Percentiles rank a stretch among this genome's conserved stretches.
phyloP scores from a whole-genome alignment of 225 moss, liverwort and hornwort species.

The Antitrichia curtipendula region DNA sequence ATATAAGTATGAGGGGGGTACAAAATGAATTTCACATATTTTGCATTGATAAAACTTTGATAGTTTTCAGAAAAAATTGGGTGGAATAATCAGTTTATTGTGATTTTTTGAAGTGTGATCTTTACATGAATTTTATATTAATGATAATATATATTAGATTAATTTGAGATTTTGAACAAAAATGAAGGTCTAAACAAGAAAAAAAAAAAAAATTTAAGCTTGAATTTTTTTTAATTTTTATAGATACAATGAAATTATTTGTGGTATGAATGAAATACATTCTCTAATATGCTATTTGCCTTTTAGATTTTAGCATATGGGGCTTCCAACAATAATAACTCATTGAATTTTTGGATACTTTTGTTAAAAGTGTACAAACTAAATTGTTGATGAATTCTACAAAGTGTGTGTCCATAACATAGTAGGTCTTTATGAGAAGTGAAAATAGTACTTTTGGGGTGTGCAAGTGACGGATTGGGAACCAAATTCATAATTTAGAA shows the following conservation, averaged over 20 bases:
- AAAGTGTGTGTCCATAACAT: rapidly evolving
- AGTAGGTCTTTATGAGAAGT: background rate
- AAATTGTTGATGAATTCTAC: background rate
- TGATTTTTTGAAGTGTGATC: background rate
- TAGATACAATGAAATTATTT: background rate
- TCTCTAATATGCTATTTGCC: background rate
- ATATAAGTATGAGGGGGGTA: too few relatives aligned
- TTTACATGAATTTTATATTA: rapidly evolving
- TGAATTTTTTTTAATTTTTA: rapidly evolving
- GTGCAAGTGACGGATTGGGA: background rate
- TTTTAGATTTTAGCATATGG: rapidly evolving
- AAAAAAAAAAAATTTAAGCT: too few relatives aligned
- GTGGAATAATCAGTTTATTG: background rate
- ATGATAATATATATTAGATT: background rate
- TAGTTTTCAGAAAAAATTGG: rapidly evolving
- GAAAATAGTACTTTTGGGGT: background rate
- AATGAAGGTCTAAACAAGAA: background rate
- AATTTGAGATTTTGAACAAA: background rate
- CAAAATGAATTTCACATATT: too few relatives aligned
- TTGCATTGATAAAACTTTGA: background rate
- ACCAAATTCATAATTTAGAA: background rate
- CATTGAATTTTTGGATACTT: too few relatives aligned
- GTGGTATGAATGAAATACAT: too few relatives aligned
- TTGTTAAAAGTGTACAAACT: background rate
- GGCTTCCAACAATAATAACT: background rate